Evolutionary conservation across 2,329 filamentous ascomycete genomes (phyloP), one percentile per base, ranked within the genome.

Genomic region (Microthyrium microscopicum): DNA sequence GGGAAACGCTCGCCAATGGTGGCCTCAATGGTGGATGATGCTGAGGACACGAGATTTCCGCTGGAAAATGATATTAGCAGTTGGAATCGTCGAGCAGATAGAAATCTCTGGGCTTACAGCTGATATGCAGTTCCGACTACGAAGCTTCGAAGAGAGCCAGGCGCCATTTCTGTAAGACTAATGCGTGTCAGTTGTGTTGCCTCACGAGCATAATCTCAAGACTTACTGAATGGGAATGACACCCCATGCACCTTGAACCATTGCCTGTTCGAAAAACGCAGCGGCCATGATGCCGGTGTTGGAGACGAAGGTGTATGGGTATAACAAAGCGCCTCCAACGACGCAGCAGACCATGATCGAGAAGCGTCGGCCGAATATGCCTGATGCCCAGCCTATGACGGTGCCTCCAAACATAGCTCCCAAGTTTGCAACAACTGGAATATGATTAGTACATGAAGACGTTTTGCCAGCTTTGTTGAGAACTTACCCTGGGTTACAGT

Each of bases 111-210:
- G n/a, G n/a, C n/a, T n/a, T n/a, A n/a, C n/a, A 39, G 65, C 54
- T 87, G 77, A 55, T 84, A 82, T 3, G 68, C 63, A 0, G 77
- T 77, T 33, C 78, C 78, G 17, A 81, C 73, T 35, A 80, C 73
- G 43, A 80, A 80, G 1, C 78, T 80, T 4, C 78, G 64, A 59
- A 84, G 77, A 0, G 69, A 68, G 1, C 73, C 75, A 0, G 79
- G 79, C 0, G 71, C 75, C 5, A 83, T 59, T 48, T 84, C 78
- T 75, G n/a, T n/a, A n/a, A n/a, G n/a, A n/a, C n/a, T n/a, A n/a
- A n/a, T n/a, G n/a, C n/a, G n/a, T n/a, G n/a, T n/a, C n/a, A n/a
- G n/a, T n/a, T n/a, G n/a, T n/a, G n/a, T n/a, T n/a, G n/a, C n/a
- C n/a, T n/a, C n/a, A n/a, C n/a, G n/a, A n/a, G n/a, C n/a, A n/a